These are phyloP conservation scores for Bruguiera gymnorhiza DNA, from an alignment of 345 rosid species.

Conservation along the genomic window DNA sequence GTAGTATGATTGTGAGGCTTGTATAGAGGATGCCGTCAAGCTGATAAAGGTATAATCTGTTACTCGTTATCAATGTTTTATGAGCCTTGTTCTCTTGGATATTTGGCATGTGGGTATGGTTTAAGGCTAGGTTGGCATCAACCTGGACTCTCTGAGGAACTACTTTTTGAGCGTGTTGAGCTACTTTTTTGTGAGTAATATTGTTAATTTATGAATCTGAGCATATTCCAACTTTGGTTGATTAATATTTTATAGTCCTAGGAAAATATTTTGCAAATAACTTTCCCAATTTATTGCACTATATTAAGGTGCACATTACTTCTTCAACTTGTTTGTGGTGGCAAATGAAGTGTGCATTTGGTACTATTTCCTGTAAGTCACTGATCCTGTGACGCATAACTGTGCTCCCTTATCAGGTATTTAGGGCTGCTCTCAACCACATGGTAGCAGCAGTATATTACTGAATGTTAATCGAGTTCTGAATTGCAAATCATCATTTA, in stretches of 20 bases:
- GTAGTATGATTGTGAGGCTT: conserved; percentile 71
- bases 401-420: conserved; percentile 8
- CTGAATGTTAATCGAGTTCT: no score
- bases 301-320: conserved; percentile 36
- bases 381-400: background rate
- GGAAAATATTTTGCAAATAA: conserved; percentile 47
- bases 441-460: no score
- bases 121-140: conserved; percentile 53
- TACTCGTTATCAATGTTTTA: background rate
- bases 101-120: conserved; percentile 25
- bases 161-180: conserved; percentile 7
- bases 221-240: no score
- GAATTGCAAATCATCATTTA: no score
- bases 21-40: conserved; percentile 69
- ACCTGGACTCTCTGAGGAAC: conserved; percentile 71
- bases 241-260: no score
- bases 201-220: no score
- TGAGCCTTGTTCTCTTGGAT: conserved; percentile 14
- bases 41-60: conserved; percentile 53
- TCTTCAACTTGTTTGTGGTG: background rate
- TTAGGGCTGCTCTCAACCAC: no score
- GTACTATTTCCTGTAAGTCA: background rate
- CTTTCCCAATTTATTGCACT: conserved; percentile 35
- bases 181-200: no score
- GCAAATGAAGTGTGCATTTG: no score